Conservation (phyloP, 139 green algal genomes). For the Picochlorum costavermella region DNA sequence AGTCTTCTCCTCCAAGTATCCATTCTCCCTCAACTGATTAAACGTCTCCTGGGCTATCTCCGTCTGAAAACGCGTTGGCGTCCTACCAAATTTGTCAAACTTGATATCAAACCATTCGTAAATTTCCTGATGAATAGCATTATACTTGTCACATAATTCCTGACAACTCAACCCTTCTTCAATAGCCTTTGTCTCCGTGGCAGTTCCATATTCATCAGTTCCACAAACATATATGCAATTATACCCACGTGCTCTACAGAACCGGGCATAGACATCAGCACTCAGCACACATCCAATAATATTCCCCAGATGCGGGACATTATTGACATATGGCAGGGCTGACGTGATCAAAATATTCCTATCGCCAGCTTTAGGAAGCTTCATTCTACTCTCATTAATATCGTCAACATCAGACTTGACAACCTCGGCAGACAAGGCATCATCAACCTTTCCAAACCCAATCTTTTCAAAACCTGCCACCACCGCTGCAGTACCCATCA, state of each 20-base stretch:
- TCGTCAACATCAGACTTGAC: slow-evolving; percentile 33
- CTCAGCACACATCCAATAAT: slow-evolving; percentile 96
- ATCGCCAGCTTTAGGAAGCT: slow-evolving; percentile 41
- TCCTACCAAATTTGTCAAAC: slow-evolving; percentile 93
- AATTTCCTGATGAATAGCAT: slow-evolving; percentile 84
- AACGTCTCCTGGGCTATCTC: slow-evolving; percentile 64
- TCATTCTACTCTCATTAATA: slow-evolving; percentile 22
- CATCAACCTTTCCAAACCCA: slow-evolving; percentile 1
- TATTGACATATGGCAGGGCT: slow-evolving; percentile 98
- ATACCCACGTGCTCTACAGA: slow-evolving; percentile 74
- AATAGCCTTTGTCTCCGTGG: slow-evolving; percentile 96
- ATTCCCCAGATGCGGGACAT: slow-evolving; percentile 97
- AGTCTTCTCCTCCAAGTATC: slow-evolving; percentile 49
- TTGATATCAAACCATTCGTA: slow-evolving; percentile 96
- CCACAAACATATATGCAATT: slow-evolving; percentile 93
- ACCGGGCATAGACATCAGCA: slow-evolving; percentile 89
- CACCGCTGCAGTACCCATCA: neutral
- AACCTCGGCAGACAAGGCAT: neutral
- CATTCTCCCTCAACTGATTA: slow-evolving; percentile 33
- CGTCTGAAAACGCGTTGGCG: slow-evolving; percentile 71
- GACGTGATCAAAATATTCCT: slow-evolving; percentile 78
- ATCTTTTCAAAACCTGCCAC: slow-evolving; percentile 3
- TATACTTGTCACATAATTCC: slow-evolving; percentile 98
- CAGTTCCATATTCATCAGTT: slow-evolving; percentile 97
- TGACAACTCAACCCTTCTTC: slow-evolving; percentile 86